Conservation (phyloP, 2,329 filamentous ascomycete species). For the Simplicillium aogashimaense region DNA sequence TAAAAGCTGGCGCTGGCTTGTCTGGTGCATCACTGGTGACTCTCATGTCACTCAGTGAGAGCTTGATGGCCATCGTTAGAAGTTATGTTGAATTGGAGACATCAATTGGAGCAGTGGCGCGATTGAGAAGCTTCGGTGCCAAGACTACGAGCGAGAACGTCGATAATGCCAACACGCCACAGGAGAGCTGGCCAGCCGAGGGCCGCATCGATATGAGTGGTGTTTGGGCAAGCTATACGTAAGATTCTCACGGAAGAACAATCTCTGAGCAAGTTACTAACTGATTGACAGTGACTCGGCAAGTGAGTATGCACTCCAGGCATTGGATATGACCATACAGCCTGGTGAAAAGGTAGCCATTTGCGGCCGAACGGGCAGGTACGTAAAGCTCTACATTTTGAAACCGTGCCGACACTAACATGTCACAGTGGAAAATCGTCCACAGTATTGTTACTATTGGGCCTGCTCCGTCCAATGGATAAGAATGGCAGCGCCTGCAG, state of each 20-base stretch:
- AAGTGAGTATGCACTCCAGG: background rate
- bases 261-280: background rate
- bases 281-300: background rate
- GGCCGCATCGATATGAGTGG: conserved; percentile 9
- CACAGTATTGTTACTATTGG: conserved; percentile 20
- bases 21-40: conserved; percentile 22
- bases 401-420: background rate
- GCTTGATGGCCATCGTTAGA: conserved; percentile 14
- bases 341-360: conserved; percentile 11
- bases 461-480: conserved; percentile 19
- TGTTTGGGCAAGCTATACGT: conserved; percentile 9
- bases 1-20: conserved; percentile 19
- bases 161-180: background rate
- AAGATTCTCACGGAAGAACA: background rate
- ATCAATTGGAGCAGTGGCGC: conserved; percentile 11
- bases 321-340: background rate
- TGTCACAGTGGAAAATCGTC: conserved; percentile 22
- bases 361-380: conserved; percentile 15
- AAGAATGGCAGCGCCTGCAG: background rate
- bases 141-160: conserved; percentile 8
- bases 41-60: conserved; percentile 21
- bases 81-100: conserved; percentile 18
- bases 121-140: conserved; percentile 11
- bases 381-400: background rate
- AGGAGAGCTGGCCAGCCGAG: conserved; percentile 5